These are phyloP conservation scores for Macrophomina phaseolina DNA, from an alignment of 2,329 filamentous ascomycete species.

Conservation along the genomic window DNA sequence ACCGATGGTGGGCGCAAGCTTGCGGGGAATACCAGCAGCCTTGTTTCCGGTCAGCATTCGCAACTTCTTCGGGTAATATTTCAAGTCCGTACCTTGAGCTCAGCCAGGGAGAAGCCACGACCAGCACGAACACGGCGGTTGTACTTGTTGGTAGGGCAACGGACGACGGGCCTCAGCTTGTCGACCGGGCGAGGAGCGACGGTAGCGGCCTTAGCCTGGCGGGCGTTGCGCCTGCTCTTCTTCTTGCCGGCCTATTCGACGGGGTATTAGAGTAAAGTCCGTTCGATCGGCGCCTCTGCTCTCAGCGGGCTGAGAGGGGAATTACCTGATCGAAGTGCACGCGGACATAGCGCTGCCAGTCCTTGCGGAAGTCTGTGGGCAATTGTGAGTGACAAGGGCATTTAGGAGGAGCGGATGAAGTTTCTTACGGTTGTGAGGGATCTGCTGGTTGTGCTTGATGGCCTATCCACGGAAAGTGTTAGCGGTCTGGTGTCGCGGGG, in stretches of 20 bases:
- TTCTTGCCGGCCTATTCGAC: constrained; percentile 85
- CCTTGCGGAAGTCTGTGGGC: constrained; percentile 91
- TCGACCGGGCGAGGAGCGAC: constrained; percentile 96
- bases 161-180: constrained; percentile 93
- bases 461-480: constrained; percentile 56
- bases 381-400: constrained; percentile 37
- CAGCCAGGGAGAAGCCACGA: constrained; percentile 95
- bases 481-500: background rate
- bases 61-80: background rate
- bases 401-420: background rate
- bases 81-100: constrained; percentile 83
- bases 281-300: constrained; percentile 55
- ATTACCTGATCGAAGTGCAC: constrained; percentile 99
- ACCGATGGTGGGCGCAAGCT: constrained; percentile 93
- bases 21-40: constrained; percentile 95
- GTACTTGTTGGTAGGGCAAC: constrained; percentile 98
- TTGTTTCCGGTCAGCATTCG: constrained; percentile 45
- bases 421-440: constrained; percentile 80
- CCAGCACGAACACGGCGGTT: constrained; percentile 97
- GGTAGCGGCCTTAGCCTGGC: constrained; percentile 92
- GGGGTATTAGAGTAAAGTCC: constrained; percentile 38
- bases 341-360: constrained; percentile 99
- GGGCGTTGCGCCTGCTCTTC: constrained; percentile 86
- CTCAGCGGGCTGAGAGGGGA: constrained; percentile 58
- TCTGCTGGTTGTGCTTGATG: constrained; percentile 99